These are phyloP conservation scores for Neonothopanus nambi DNA, from an alignment of 1,284 basidiomycete species.

Conservation along the genomic window DNA sequence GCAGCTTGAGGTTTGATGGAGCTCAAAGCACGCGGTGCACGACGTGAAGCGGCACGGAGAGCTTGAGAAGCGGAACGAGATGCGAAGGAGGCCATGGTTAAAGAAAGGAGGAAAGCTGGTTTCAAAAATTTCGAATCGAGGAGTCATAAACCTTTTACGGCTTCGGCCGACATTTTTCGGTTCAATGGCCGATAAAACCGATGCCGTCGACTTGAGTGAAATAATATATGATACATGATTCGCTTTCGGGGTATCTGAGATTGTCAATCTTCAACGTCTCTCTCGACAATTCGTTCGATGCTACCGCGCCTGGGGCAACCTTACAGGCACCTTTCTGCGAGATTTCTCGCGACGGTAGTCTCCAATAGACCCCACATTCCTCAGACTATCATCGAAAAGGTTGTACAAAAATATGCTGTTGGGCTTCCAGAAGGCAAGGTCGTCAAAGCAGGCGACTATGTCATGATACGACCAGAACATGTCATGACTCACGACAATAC, in stretches of 20 bases:
- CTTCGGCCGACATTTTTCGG: constrained; percentile 6
- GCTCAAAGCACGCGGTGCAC: constrained; percentile 49
- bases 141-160: constrained; percentile 9
- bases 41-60: constrained; percentile 61
- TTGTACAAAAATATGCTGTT: constrained; percentile 96
- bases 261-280: not conserved
- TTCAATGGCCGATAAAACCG: not conserved
- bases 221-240: too few relatives aligned
- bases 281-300: too few relatives aligned
- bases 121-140: constrained; percentile 1
- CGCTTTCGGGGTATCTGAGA: too few relatives aligned
- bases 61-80: constrained; percentile 58
- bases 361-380: constrained; percentile 37
- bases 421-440: constrained; percentile 75
- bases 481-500: constrained; percentile 99
- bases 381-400: constrained; percentile 96
- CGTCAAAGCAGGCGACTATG: constrained; percentile 96
- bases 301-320: too few relatives aligned
- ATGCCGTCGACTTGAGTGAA: too few relatives aligned
- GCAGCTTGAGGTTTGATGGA: constrained; percentile 52
- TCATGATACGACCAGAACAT: constrained; percentile 97
- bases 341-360: too few relatives aligned
- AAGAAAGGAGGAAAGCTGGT: constrained; percentile 9
- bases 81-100: constrained; percentile 61
- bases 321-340: too few relatives aligned